Evolutionary conservation across 1,284 basidiomycete genomes (phyloP).

Genomic region (Apiotrichum gracile): DNA sequence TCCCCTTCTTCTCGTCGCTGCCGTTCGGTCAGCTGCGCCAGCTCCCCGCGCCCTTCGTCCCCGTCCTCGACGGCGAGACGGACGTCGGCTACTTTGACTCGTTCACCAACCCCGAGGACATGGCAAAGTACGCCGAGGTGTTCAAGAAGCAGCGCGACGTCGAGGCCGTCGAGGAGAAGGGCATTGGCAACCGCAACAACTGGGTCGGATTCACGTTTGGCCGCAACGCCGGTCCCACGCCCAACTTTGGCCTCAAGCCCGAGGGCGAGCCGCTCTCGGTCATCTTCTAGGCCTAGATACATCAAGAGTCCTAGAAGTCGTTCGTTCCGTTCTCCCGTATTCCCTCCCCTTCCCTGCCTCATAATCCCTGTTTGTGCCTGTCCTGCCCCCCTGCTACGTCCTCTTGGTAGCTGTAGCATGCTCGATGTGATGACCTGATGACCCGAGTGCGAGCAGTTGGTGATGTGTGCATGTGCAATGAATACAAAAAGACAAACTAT

Average conservation of each 20-base stretch:
- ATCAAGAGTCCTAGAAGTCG: too few species aligned
- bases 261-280: slow-evolving; percentile 46
- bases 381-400: background rate
- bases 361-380: background rate
- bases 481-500: background rate
- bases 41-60: slow-evolving; percentile 86
- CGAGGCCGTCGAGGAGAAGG: slow-evolving; percentile 81
- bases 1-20: slow-evolving; percentile 77
- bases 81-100: slow-evolving; percentile 99
- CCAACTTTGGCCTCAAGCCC: slow-evolving; percentile 31
- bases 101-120: slow-evolving; percentile 85
- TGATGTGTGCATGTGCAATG: background rate
- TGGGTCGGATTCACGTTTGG: slow-evolving; percentile 91
- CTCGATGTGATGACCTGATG: slow-evolving; percentile 5
- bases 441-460: background rate
- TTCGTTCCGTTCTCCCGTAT: background rate
- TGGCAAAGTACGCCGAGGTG: slow-evolving; percentile 98
- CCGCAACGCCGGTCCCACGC: slow-evolving; percentile 54
- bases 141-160: slow-evolving; percentile 96
- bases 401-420: background rate
- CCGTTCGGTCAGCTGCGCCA: slow-evolving; percentile 74
- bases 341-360: background rate
- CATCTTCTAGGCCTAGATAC: slow-evolving; percentile 45
- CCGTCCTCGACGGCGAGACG: slow-evolving; percentile 86
- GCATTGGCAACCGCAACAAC: slow-evolving; percentile 54